Base-by-base conservation (phyloP, 495 filamentous ascomycete species). In the Astrocystis sublimbata region DNA sequence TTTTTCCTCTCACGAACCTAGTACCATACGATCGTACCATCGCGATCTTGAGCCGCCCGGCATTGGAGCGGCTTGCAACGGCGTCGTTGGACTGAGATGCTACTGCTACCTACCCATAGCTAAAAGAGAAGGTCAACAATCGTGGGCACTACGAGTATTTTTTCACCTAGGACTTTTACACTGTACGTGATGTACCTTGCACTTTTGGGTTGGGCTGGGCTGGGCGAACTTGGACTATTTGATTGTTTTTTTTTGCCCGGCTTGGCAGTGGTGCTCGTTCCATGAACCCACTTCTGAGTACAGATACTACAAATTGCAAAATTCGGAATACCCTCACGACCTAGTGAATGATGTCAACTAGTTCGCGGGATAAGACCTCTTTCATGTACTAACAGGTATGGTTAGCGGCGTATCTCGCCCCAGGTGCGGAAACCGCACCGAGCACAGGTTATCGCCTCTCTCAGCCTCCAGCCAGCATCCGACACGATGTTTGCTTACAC, bases 11-110 rank as follows among this genome's bases (percentile, higher is more conserved):
- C n/a, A n/a, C n/a, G n/a, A n/a, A n/a, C n/a, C n/a, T n/a, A n/a
- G n/a, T n/a, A n/a, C n/a, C n/a, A n/a, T 41, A 23, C 13, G 6
- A 38, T 53, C 36, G 56, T 42, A 47, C 56, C 42, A 58, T 31
- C 7, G 42, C 42, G 56, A 41, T 58, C 41, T n/a, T 36, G 42
- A 58, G 56, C 41, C 56, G 56, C 41, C 31, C 42, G 58, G 46
- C 46, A 50, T 51, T 36, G 21, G 42, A 41, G 45, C 46, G 46
- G 46, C 58, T 42, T 60, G 43, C 30, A 26, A 28, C 56, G 56
- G 56, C 56, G 13, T 2, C 42, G n/a, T 19, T 38, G 24, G 30
- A 28, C 10, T 15, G n/a, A n/a, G n/a, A n/a, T n/a, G n/a, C n/a
- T n/a, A n/a, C n/a, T n/a, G n/a, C n/a, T n/a, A n/a, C n/a, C n/a